These are phyloP conservation scores for Lachancea sp. DNA, from an alignment of 805 yeast species.

Conservation along the genomic window DNA sequence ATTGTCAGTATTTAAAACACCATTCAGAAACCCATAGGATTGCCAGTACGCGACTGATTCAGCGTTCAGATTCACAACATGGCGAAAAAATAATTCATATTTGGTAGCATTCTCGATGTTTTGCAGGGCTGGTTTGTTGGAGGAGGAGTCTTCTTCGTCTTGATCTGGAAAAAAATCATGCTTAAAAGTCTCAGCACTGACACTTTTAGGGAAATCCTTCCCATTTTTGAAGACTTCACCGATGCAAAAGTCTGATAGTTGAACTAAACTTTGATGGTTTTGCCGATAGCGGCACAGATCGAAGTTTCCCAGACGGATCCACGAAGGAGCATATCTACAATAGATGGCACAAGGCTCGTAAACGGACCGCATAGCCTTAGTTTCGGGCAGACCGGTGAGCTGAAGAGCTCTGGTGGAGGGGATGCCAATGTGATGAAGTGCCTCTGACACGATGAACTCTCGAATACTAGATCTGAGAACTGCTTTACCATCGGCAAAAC, in stretches of 20 bases:
- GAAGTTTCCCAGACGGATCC: constrained; percentile 87
- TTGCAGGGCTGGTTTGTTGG: constrained; percentile 11
- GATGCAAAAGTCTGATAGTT: constrained; percentile 67
- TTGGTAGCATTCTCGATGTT: constrained; percentile 38
- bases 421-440: constrained; percentile 70
- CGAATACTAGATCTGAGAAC: constrained; percentile 81
- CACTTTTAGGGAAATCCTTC: constrained; percentile 24
- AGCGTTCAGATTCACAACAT: constrained; percentile 70
- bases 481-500: constrained; percentile 97
- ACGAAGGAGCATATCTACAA: constrained; percentile 72
- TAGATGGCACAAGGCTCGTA: constrained; percentile 79
- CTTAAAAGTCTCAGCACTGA: constrained; percentile 19
- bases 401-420: constrained; percentile 84
- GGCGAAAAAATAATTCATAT: constrained; percentile 67
- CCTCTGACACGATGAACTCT: constrained; percentile 81
- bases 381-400: constrained; percentile 63
- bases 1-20: constrained; percentile 91
- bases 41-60: constrained; percentile 78
- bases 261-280: constrained; percentile 54
- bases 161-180: constrained; percentile 21
- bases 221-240: constrained; percentile 49
- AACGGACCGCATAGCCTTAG: constrained; percentile 65
- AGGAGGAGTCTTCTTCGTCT: constrained; percentile 4
- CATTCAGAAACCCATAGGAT: constrained; percentile 86
- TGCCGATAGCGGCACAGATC: constrained; percentile 73